A percentile compares a stretch with the other conserved stretches of the same genome.
Conservation (phyloP, 495 filamentous ascomycete genomes). For the Halenospora varia region DNA sequence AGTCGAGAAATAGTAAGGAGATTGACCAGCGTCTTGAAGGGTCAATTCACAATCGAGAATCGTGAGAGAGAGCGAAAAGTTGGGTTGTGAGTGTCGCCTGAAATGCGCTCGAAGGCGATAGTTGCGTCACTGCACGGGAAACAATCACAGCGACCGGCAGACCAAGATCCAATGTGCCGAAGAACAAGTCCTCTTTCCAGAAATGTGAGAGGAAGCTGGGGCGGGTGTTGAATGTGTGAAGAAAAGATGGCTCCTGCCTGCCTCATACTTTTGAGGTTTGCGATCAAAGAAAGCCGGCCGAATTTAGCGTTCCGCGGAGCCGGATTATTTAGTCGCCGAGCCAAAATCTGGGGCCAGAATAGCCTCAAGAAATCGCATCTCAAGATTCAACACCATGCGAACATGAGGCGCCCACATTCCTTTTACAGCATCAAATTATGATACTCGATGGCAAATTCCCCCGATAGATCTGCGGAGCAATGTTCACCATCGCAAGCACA, state of each 20-base stretch:
- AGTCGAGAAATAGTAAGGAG: too few relatives aligned
- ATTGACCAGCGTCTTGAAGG: too few relatives aligned
- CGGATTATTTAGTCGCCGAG: neutral
- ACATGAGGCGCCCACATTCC: neutral
- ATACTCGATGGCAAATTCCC: constrained; percentile 31
- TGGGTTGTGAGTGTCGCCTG: too few relatives aligned
- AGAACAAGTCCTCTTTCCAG: too few relatives aligned
- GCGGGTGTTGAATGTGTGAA: too few relatives aligned
- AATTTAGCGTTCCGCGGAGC: neutral
- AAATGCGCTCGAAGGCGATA: too few relatives aligned
- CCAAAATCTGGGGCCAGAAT: neutral
- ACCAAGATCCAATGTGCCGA: too few relatives aligned
- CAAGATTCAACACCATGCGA: neutral
- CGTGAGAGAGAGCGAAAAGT: too few relatives aligned
- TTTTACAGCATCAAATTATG: neutral
- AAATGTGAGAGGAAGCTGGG: too few relatives aligned
- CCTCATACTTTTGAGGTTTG: constrained; percentile 1
- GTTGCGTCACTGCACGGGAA: too few relatives aligned
- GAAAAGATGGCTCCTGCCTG: neutral
- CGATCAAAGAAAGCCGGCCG: neutral
- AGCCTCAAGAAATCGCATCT: neutral
- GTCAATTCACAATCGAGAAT: too few relatives aligned
- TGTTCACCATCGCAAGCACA: constrained; percentile 88
- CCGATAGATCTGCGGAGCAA: constrained; percentile 38
- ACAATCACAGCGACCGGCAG: too few relatives aligned